Conservation (phyloP, 108 stramenopile species). For the Mediolabrus comicus region DNA sequence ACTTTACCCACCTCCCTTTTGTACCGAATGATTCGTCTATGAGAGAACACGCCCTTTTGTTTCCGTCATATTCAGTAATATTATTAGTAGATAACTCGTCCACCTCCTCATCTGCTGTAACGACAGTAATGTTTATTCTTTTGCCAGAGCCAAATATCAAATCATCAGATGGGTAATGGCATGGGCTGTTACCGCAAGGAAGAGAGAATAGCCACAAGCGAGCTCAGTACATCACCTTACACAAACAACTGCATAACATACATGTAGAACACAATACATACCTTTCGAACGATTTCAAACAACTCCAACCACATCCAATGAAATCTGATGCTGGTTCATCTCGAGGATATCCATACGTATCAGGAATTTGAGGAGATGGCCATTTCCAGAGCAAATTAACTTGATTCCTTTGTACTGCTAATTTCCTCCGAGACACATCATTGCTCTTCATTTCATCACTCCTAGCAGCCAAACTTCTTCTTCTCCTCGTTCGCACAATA, state of each 20-base stretch:
- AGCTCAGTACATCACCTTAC: no score
- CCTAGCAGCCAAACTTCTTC: slow-evolving; percentile 6
- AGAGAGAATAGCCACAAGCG: no score
- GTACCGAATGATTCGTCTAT: slow-evolving; percentile 22
- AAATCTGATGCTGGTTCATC: slow-evolving; percentile 13
- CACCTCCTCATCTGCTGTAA: background rate
- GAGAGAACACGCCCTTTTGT: slow-evolving; percentile 9
- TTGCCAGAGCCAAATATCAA: slow-evolving; percentile 23
- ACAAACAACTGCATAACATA: background rate
- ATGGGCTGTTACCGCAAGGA: slow-evolving; percentile 7
- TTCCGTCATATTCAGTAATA: no score
- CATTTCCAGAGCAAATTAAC: background rate
- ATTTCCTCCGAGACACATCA: background rate
- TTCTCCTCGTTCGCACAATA: slow-evolving; percentile 7
- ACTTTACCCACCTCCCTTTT: slow-evolving; percentile 25
- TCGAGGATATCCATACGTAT: slow-evolving; percentile 5
- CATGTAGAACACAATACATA: background rate
- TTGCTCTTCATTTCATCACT: no score
- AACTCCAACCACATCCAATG: slow-evolving; percentile 48
- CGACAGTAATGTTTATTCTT: slow-evolving; percentile 7
- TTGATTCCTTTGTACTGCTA: background rate
- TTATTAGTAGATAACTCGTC: no score
- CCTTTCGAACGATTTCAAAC: slow-evolving; percentile 19
- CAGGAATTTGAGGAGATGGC: background rate
- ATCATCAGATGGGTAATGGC: slow-evolving; percentile 35